Conservation (phyloP, 2,329 filamentous ascomycete genomes). For the Hyphodiscus sp. region DNA sequence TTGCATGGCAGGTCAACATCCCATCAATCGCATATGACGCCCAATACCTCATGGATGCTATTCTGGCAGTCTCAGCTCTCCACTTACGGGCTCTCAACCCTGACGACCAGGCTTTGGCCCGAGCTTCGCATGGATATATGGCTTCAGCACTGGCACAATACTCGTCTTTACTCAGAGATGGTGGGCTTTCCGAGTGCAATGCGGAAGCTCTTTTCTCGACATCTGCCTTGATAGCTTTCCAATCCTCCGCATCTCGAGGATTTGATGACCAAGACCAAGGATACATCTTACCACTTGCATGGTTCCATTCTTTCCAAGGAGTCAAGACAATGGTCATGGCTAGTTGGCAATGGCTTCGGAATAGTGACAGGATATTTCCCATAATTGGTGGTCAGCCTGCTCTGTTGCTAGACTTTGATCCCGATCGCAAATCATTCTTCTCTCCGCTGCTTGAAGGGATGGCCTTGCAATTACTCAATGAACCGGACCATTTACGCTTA, state of each 20-base stretch:
- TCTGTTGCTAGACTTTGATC: constrained; percentile 52
- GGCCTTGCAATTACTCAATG: constrained; percentile 45
- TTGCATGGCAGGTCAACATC: constrained; percentile 54
- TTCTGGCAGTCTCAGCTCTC: constrained; percentile 57
- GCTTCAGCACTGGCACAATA: constrained; percentile 57
- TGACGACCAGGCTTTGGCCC: constrained; percentile 52
- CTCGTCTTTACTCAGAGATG: constrained; percentile 47
- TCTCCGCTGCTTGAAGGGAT: constrained; percentile 51
- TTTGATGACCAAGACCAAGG: constrained; percentile 49
- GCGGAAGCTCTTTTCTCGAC: constrained; percentile 59
- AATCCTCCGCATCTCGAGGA: constrained; percentile 57
- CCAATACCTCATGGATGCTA: constrained; percentile 54
- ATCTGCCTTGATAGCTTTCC: constrained; percentile 57
- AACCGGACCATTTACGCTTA: constrained; percentile 15
- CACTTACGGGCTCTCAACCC: constrained; percentile 52
- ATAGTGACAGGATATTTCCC: constrained; percentile 49
- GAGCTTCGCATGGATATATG: constrained; percentile 59
- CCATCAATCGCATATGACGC: constrained; percentile 56
- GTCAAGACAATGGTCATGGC: constrained; percentile 59
- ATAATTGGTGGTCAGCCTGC: constrained; percentile 60
- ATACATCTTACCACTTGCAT: constrained; percentile 54
- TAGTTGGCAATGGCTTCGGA: constrained; percentile 58
- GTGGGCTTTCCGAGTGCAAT: constrained; percentile 48
- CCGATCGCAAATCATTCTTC: constrained; percentile 50
- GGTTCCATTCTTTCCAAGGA: constrained; percentile 63